Evolutionary conservation across 768 basidiomycete genomes (phyloP), one percentile per base, ranked within the genome.

Genomic region (Russula dissimulans): DNA sequence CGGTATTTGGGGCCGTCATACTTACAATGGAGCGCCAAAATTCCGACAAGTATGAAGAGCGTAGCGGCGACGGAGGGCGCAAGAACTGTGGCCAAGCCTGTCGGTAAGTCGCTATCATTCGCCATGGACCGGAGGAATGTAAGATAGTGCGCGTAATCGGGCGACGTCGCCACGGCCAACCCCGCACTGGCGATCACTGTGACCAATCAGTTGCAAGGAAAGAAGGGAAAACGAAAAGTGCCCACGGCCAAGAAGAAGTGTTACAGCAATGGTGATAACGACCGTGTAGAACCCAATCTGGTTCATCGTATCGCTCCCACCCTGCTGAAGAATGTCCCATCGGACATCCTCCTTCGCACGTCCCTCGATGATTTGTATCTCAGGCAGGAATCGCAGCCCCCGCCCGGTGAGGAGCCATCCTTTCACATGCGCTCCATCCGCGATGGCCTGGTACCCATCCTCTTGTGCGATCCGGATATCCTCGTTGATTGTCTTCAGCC

Each of bases 381-480:
- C 82, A 34, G 82, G 82, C 31, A 91, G 69, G 65, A 77, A 79
- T 56, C 82, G 71, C 60, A 91, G 69, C 1, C 87, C 88, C 31
- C 81, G 77, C 9, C 90, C 90, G 43, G 89, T 78, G 68, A 93
- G 72, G 55, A 93, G 68, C 87, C 89, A 91, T 0, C 90, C 90
- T 66, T 85, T 86, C 60, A 87, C 79, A 48, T 79, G 73, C 34
- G 77, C 75, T 8, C 89, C 89, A 56, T 82, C 80, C 9, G 87
- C 86, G 58, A 91, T 89, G 66, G 86, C 80, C 57, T 81, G 81
- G 67, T 87, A 91, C 54, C 80, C 77, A 49, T 80, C 78, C 57
- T 76, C 74, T 71, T 91, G 90, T 17, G 79, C 78, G 15, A 85
- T 81, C n/a, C 77, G 75, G 62, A 91, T 90, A 68, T 88, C 85